Base-by-base conservation (phyloP, 23 red algal genomes). In the Gracilaria domingensis region DNA sequence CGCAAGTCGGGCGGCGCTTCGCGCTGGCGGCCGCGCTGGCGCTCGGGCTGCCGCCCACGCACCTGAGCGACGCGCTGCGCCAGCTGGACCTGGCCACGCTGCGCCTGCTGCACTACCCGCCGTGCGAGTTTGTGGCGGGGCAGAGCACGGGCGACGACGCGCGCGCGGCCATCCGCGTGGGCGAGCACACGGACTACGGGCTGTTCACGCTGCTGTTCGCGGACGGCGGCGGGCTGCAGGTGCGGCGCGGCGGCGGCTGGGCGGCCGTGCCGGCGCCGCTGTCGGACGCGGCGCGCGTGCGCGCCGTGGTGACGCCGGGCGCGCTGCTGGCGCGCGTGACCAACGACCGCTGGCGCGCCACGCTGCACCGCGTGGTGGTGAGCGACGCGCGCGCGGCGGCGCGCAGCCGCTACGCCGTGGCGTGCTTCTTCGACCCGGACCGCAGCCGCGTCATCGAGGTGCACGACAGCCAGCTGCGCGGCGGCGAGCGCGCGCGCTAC, bases 311-410 rank as follows among this genome's bases (percentile, higher is more conserved):
- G 5, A 81, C 35, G 34, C 20, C 42, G 8, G 87, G 87, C 25
- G 75, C 75, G 76, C 75, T 90, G 29, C 17, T 62, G 37, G 87
- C 87, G 59, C 87, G 87, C 33, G 29, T 70, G 14, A 90, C 75
- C 17, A 90, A 90, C 58, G 87, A 90, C 64, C 14, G 23, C 39
- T 90, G 70, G 71, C 74, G 24, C 0, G 87, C 87, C 29, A 72
- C 76, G 18, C 48, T 48, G 74, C 87, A 90, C 61, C 87, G 87
- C 55, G 87, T 90, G 33, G 87, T 90, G 23, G 87, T 90, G 71
- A 48, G 37, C 32, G 74, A 69, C 59, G 76, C 26, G 3, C 38
- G 21, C 11, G 71, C 39, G 37, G 87, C 87, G 2, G 25, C 35
- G 23, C 21, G 11, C 21, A 50, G 64, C 11, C 87, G 87, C 28